A percentile compares a stretch with the other conserved stretches of the same genome.
phyloP scores from a whole-genome alignment of 192 early-diverging fungal genomes.

The Linnemannia schmuckeri region DNA sequence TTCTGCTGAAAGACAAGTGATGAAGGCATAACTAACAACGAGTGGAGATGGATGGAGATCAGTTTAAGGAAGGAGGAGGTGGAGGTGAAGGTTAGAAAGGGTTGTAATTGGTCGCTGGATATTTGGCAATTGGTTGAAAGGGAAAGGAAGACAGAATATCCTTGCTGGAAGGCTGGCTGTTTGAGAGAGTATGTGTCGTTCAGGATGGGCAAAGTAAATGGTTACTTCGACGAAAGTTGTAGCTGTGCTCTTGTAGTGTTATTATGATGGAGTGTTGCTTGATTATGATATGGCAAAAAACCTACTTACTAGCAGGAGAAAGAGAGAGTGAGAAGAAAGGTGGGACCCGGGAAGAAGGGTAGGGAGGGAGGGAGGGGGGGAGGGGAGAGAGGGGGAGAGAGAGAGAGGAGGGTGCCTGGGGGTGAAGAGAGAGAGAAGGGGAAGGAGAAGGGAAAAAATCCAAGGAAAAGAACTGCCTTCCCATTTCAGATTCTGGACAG shows the following conservation, averaged over 20 bases:
- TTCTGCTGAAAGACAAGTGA: constrained; percentile 51
- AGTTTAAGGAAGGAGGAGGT: background rate
- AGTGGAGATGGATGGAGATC: background rate
- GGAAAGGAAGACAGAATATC: too few species aligned
- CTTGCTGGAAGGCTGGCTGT: background rate
- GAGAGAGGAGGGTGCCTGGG: background rate
- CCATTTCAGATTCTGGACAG: background rate
- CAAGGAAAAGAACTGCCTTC: background rate
- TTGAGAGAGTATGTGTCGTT: background rate
- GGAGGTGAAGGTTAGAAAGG: background rate
- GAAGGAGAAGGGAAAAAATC: background rate
- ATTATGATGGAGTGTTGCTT: background rate
- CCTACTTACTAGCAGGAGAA: constrained; percentile 9
- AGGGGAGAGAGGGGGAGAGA: background rate
- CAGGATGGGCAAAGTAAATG: background rate
- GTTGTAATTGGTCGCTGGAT: background rate
- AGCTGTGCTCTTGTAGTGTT: background rate
- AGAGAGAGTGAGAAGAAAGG: background rate
- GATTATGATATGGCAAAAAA: background rate
- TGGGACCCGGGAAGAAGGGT: background rate
- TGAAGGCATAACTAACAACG: constrained; percentile 40
- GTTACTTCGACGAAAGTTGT: background rate
- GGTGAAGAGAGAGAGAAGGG: background rate
- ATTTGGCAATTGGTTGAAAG: background rate
- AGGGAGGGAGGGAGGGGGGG: constrained; percentile 1